Conservation (phyloP, 495 filamentous ascomycete genomes). For the Trichoderma erinaceum region DNA sequence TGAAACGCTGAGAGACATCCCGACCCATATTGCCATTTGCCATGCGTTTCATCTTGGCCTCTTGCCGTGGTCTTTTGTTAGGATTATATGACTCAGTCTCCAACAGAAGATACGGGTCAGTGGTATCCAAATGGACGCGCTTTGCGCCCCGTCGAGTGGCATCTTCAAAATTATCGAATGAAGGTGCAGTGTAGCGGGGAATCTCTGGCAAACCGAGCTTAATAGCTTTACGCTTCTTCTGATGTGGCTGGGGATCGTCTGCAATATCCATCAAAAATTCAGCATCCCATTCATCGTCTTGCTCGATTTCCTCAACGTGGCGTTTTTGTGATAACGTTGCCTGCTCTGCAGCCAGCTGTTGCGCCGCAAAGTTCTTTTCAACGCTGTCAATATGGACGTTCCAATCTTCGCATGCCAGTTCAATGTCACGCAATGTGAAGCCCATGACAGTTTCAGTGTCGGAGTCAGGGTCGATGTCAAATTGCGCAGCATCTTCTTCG, state of each 20-base stretch:
- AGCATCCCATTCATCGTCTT: conserved; percentile 50
- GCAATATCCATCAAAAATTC: conserved; percentile 38
- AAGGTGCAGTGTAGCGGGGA: conserved; percentile 34
- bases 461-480: conserved; percentile 45
- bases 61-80: conserved; percentile 39
- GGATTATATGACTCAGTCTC: conserved; percentile 44
- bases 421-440: conserved; percentile 66
- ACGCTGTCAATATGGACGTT: conserved; percentile 46
- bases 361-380: conserved; percentile 19
- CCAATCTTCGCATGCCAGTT: conserved; percentile 80
- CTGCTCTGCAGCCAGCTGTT: conserved; percentile 13
- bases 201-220: conserved; percentile 37
- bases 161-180: conserved; percentile 49
- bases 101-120: conserved; percentile 81
- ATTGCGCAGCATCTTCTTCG: conserved; percentile 50
- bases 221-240: conserved; percentile 33
- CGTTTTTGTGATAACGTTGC: background rate
- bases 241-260: conserved; percentile 20
- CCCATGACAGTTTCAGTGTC: conserved; percentile 62
- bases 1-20: conserved; percentile 72
- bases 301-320: conserved; percentile 25
- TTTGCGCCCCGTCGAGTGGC: conserved; percentile 64
- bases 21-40: conserved; percentile 49
- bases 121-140: conserved; percentile 75
- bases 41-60: conserved; percentile 48